Evolutionary conservation across 257 asterid species (phyloP), one percentile per base, ranked within the genome.

Genomic region (Nicotiana otophora): DNA sequence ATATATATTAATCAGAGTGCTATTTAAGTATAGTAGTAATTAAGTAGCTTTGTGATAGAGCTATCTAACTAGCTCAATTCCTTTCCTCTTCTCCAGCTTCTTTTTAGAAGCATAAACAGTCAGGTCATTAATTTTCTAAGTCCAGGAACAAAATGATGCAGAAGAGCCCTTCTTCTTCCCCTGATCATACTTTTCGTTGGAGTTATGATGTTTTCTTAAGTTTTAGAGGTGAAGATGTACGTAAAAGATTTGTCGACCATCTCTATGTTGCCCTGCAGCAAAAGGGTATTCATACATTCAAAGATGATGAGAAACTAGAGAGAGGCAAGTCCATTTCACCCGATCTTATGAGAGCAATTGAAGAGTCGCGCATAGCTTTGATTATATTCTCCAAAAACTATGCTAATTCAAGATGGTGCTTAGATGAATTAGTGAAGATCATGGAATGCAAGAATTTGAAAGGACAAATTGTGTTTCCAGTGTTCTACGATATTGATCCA

Each of bases 161-260:
- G 10, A 63, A 63, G n/a, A 63, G 69, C 19, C n/a, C 30, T 28
- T 28, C 30, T 28, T 11, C 36, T 10, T 26, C 19, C 69, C 11
- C 36, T 63, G 9, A 19, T 4, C 67, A 26, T 4, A 26, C 69
- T 69, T 10, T 10, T n/a, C n/a, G n/a, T 0, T 69, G 77, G 57
- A 39, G 4, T 69, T 69, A 69, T 0, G 57, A 69, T 42, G 57
- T 69, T 69, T 69, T 69, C 5, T 15, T 69, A 39, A 69, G 57
- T 69, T 69, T 69, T 11, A 39, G 77, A 69, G 77, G 77, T 36
- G 33, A 69, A 5, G 77, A 69, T 39, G 33, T 69, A 69, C 77
- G 77, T 3, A 69, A 69, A n/a, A 69, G n/a, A n/a, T 69, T 69
- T 69, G 57, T 69, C 10, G 77, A 39, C 14, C 77, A 69, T 69